Base-by-base conservation (phyloP, 495 filamentous ascomycete species). In the Daldinia loculata region DNA sequence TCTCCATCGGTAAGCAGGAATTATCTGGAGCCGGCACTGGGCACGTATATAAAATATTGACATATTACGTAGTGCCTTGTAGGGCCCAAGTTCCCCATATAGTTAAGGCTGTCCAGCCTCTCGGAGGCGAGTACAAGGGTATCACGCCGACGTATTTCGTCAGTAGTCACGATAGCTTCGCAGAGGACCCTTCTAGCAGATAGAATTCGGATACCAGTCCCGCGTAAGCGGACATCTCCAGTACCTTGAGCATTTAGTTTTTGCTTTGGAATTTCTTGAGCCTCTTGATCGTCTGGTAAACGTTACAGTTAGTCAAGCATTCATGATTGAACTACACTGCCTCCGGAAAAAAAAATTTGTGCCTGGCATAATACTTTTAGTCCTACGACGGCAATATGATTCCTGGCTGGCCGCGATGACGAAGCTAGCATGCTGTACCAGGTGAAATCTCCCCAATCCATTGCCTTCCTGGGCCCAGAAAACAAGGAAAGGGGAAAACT, bases 401-500 rank as follows among this genome's bases (percentile, higher is more conserved):
- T 30, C 43, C 50, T n/a, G 41, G 38, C 65, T 30, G 57, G 61
- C 55, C 61, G 56, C 51, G 55, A 68, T 56, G 50, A 53, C 56
- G 50, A 66, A 57, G 32, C 43, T 55, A 39, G 9, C 29, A 69
- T 73, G 70, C 45, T 38, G 66, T 73, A 62, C 38, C 29, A 72
- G 56, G 60, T 45, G 59, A 63, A 63, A 62, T 8, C 48, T 53
- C 45, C 26, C 17, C 32, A 29, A 45, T 12, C 36, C 53, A 24
- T 53, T 53, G 22, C n/a, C 53, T 56, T 17, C 7, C 9, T 36
- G n/a, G 30, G 30, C 29, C 30, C 15, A 36, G 56, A 63, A 69
- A 69, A 58, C 58, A 73, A 43, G 66, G 60, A 67, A 73, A 69
- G 38, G 38, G 48, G 38, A 14, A 43, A 51, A 50, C 55, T 69